Evolutionary conservation across 495 filamentous ascomycete genomes (phyloP), one percentile per base, ranked within the genome.

Genomic region (Penicillium atrosanguineum): DNA sequence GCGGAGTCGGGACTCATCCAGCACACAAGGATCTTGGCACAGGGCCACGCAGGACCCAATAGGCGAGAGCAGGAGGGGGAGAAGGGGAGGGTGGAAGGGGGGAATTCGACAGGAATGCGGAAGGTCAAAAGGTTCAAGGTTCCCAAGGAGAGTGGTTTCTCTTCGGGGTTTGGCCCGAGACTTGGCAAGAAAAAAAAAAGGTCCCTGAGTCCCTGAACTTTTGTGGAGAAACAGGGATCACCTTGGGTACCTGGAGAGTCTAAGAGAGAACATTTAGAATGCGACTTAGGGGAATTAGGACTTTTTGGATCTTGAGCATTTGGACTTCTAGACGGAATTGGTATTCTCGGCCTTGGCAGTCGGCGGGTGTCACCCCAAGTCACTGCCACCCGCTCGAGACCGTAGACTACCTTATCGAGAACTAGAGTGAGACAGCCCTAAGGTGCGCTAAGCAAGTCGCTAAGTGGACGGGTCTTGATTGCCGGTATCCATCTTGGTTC

Each of bases 1-100:
- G 62, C 69, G 63, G 63, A 64, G 55, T 52, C 64, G 62, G 54
- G 52, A 50, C 67, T 73, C 73, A 74, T 74, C 63, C 70, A 74
- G 70, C 57, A 63, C 61, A 59, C 46, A 31, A 31, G 48, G 55
- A 54, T 64, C 64, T 67, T 67, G 64, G 64, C 64, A 59, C 52
- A 53, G 54, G 52, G 50, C 51, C 57, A 53, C 59, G 44, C 55
- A 56, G 53, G 57, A 53, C 57, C 57, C 47, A 44, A 55, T 53
- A n/a, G 47, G 42, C 38, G 53, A 46, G 40, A 34, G 41, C 23
- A 48, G 56, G 58, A 53, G 52, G 59, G 31, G 50, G 42, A 36
- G 43, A 37, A 53, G 26, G 48, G 11, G n/a, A n/a, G 25, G 37
- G 12, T 12, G 45, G 26, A 37, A 26, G 16, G 44, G 45, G 29